Evolutionary conservation across 305 asterid species (phyloP).

Genomic region (Ilex paraguariensis): DNA sequence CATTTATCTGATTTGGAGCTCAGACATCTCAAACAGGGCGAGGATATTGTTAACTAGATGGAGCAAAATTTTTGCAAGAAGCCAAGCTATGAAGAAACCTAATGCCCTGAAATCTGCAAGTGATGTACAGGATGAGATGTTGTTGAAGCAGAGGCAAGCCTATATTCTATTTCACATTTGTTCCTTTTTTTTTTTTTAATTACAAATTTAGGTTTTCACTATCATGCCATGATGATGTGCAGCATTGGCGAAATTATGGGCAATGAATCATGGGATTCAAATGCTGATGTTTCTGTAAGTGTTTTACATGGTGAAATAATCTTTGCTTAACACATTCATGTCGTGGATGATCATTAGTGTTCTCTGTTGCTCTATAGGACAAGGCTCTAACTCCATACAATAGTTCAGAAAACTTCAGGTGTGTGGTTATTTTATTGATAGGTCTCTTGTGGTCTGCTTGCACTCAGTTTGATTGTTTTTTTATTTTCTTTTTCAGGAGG

Average conservation of each 20-base stretch:
- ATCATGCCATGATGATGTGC: constrained; percentile 29
- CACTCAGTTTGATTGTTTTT: constrained; percentile 16
- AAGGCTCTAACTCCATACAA: constrained; percentile 40
- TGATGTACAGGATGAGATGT: constrained; percentile 70
- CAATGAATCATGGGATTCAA: constrained; percentile 56
- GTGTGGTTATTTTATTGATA: constrained; percentile 13
- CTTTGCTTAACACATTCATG: constrained; percentile 12
- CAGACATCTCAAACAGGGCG: constrained; percentile 98
- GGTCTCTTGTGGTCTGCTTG: constrained; percentile 11
- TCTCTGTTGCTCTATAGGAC: constrained; percentile 44
- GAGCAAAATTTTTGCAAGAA: constrained; percentile 74
- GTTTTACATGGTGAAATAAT: constrained; percentile 5
- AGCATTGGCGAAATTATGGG: constrained; percentile 85
- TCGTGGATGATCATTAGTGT: constrained; percentile 13
- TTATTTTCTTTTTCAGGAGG: constrained; percentile 47
- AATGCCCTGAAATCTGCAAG: constrained; percentile 53
- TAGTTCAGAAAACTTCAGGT: constrained; percentile 57
- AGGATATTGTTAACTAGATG: constrained; percentile 63
- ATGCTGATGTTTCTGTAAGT: constrained; percentile 53
- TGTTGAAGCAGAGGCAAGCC: constrained; percentile 83
- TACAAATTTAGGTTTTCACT: constrained; percentile 13
- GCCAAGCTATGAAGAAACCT: constrained; percentile 50
- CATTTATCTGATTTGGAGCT: constrained; percentile 77
- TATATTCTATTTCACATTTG: constrained; percentile 8
- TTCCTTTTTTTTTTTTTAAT: constrained; percentile 1